Conservation (phyloP, 768 basidiomycete species). For the Phlegmacium glaucopus region DNA sequence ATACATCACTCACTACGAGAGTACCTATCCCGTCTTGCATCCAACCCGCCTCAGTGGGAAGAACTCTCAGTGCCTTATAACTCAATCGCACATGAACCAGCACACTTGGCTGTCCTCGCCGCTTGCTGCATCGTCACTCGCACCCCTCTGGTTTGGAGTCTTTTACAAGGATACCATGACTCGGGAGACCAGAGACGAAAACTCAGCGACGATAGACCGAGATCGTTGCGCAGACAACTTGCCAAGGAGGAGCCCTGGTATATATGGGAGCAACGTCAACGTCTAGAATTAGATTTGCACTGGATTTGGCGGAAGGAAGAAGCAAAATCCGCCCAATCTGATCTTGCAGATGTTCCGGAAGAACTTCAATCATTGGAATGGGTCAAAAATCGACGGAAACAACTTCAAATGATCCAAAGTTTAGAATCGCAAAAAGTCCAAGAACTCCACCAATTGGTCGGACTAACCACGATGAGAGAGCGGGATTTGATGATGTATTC, state of each 20-base stretch:
- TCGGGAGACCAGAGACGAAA: conserved; percentile 1
- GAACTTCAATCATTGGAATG: not conserved
- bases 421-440: not conserved
- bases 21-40: not conserved
- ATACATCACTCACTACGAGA: conserved; percentile 2
- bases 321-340: not conserved
- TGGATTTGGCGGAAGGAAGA: conserved; percentile 2
- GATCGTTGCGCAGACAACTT: not conserved
- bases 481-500: conserved; percentile 1
- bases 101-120: not conserved
- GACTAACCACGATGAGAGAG: not conserved
- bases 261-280: not conserved
- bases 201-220: not conserved
- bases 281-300: not conserved
- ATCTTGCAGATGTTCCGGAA: not conserved
- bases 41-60: not conserved
- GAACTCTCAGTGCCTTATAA: not conserved
- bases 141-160: not conserved
- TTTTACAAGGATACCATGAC: not conserved
- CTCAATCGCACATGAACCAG: not conserved
- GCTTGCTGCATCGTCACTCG: not conserved
- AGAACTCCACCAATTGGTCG: not conserved
- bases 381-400: not conserved
- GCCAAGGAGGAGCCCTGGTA: not conserved
- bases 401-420: not conserved